These are phyloP conservation scores for Hyaloscypha hepaticicola DNA, from an alignment of 495 filamentous ascomycete species.

Conservation along the genomic window DNA sequence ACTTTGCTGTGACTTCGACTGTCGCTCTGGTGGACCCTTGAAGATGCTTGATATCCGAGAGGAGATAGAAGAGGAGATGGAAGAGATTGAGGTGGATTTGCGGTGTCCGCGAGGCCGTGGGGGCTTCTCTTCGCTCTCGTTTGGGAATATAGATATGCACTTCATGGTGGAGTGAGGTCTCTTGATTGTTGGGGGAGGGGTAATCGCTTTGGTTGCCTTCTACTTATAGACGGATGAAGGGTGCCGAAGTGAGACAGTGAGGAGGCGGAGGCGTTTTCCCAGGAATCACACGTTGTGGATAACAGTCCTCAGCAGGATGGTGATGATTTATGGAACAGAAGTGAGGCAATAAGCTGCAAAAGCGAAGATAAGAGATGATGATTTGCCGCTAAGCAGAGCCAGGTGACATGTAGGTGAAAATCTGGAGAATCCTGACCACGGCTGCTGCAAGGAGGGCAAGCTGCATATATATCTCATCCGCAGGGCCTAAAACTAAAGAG, in stretches of 20 bases:
- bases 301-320: background rate
- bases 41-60: background rate
- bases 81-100: slow-evolving; percentile 4
- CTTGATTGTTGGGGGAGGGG: background rate
- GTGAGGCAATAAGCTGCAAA: background rate
- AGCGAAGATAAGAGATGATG: background rate
- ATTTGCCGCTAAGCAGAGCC: background rate
- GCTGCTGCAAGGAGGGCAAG: background rate
- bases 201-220: background rate
- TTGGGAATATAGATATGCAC: background rate
- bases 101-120: background rate
- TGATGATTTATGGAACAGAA: background rate
- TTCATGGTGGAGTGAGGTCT: background rate
- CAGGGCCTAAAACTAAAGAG: background rate
- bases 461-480: background rate
- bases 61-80: background rate
- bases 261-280: background rate
- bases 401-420: background rate
- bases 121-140: background rate
- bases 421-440: background rate
- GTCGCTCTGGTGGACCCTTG: background rate
- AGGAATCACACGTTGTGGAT: background rate
- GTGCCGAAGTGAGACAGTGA: background rate
- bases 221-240: background rate
- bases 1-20: background rate